A percentile compares a stretch with the other conserved stretches of the same genome.
phyloP scores from a whole-genome alignment of 2,329 filamentous ascomycete species.

The Rhinocladiella similis region DNA sequence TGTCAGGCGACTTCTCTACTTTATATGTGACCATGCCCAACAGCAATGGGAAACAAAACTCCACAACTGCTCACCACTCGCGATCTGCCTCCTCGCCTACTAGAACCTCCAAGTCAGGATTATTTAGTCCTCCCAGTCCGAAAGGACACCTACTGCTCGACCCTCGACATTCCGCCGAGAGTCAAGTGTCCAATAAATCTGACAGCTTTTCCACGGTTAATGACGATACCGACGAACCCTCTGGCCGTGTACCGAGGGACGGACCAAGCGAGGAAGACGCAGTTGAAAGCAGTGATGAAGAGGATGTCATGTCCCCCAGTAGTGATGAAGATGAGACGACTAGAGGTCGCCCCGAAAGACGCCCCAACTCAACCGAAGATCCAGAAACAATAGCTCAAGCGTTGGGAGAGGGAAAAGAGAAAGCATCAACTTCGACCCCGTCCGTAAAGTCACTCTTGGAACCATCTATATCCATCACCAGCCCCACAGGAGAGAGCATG shows the following conservation, averaged over 20 bases:
- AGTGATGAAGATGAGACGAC: conserved; percentile 32
- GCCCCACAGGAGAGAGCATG: conserved; percentile 38
- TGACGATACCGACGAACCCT: conserved; percentile 46
- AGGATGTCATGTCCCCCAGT: conserved; percentile 28
- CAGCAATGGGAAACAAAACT: conserved; percentile 31
- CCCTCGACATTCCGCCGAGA: conserved; percentile 17
- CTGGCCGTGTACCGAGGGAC: conserved; percentile 61
- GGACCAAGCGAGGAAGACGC: conserved; percentile 66
- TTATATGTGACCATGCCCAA: conserved; percentile 26
- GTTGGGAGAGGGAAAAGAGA: conserved; percentile 16
- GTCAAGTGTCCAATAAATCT: conserved; percentile 31
- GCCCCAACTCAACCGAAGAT: conserved; percentile 39
- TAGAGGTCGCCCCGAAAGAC: conserved; percentile 39
- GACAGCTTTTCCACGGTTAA: conserved; percentile 32
- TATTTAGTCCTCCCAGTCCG: conserved; percentile 12
- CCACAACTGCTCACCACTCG: conserved; percentile 40
- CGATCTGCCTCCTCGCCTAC: conserved; percentile 37
- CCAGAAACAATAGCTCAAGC: conserved; percentile 27
- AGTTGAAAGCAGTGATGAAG: conserved; percentile 40
- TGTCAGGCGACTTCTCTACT: conserved; percentile 42
- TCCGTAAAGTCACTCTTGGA: conserved; percentile 30
- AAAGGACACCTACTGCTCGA: conserved; percentile 7
- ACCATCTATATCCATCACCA: conserved; percentile 31
- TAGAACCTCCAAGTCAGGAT: conserved; percentile 9
- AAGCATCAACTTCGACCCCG: conserved; percentile 13